phyloP scores from a whole-genome alignment of 306 rosid species.

The Medicago ruthenica region DNA sequence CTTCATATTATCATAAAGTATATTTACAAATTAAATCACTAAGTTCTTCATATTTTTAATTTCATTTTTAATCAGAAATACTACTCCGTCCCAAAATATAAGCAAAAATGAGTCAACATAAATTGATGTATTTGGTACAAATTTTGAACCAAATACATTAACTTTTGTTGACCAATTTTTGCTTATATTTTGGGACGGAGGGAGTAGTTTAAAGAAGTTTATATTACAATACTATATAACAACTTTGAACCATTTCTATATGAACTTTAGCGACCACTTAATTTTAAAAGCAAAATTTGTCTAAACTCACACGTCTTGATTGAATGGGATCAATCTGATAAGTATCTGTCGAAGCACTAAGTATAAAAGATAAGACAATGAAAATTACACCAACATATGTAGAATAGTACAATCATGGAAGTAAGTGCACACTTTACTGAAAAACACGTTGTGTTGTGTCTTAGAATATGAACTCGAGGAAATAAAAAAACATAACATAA shows the following conservation, averaged over 20 bases:
- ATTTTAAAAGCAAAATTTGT: constrained; percentile 53
- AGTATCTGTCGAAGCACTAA: constrained; percentile 43
- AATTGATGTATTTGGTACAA: no score
- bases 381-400: constrained; percentile 35
- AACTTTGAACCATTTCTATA: constrained; percentile 43
- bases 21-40: no score
- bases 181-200: no score
- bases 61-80: no score
- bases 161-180: no score
- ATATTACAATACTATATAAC: background rate
- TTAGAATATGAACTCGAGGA: constrained; percentile 58
- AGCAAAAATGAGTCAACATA: no score
- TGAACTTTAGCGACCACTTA: constrained; percentile 47
- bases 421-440: constrained; percentile 64
- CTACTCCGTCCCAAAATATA: no score
- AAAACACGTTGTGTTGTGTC: constrained; percentile 52
- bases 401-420: constrained; percentile 41
- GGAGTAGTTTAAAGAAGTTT: no score
- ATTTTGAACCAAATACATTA: no score
- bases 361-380: constrained; percentile 28
- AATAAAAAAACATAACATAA: constrained; percentile 1
- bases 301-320: constrained; percentile 54
- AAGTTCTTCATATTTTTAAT: no score
- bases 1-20: no score
- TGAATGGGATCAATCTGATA: constrained; percentile 49